These are phyloP conservation scores for Boletales sp. DNA, from an alignment of 768 basidiomycete species.

Conservation along the genomic window DNA sequence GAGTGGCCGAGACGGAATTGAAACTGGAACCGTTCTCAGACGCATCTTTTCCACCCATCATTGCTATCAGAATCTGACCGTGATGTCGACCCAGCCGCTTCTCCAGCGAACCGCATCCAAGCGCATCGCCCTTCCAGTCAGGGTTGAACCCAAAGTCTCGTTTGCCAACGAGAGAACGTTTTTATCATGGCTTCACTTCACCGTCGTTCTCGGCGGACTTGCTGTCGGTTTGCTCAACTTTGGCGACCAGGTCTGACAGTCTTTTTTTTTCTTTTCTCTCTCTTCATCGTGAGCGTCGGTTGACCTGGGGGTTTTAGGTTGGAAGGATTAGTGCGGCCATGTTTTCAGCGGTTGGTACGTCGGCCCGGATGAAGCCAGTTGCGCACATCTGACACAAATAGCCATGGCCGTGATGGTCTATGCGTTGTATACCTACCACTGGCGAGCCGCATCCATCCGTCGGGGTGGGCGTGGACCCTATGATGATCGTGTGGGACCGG, in stretches of 20 bases:
- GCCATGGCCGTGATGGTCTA: slow-evolving; percentile 98
- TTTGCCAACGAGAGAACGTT: slow-evolving; percentile 96
- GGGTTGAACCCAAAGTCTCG: slow-evolving; percentile 92
- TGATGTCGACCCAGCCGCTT: slow-evolving; percentile 96
- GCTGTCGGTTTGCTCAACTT: slow-evolving; percentile 97
- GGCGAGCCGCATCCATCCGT: slow-evolving; percentile 92
- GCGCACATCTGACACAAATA: slow-evolving; percentile 30
- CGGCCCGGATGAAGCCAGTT: background rate
- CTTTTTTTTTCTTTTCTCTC: background rate
- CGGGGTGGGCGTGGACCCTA: slow-evolving; percentile 91
- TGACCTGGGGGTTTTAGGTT: slow-evolving; percentile 45
- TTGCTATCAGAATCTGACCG: background rate
- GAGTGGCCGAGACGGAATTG: background rate
- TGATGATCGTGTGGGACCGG: slow-evolving; percentile 93
- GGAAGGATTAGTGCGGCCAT: slow-evolving; percentile 95
- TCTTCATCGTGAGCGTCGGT: background rate
- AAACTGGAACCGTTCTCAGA: background rate
- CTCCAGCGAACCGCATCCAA: slow-evolving; percentile 91
- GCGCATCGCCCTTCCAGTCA: slow-evolving; percentile 94
- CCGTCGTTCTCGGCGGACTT: slow-evolving; percentile 94
- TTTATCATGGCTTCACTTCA: slow-evolving; percentile 98
- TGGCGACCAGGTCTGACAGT: slow-evolving; percentile 74
- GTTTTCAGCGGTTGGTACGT: slow-evolving; percentile 91
- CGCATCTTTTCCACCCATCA: background rate
- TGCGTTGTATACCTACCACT: slow-evolving; percentile 92